Base-by-base conservation (phyloP, 2,329 filamentous ascomycete species). In the Ophiostoma sp. region DNA sequence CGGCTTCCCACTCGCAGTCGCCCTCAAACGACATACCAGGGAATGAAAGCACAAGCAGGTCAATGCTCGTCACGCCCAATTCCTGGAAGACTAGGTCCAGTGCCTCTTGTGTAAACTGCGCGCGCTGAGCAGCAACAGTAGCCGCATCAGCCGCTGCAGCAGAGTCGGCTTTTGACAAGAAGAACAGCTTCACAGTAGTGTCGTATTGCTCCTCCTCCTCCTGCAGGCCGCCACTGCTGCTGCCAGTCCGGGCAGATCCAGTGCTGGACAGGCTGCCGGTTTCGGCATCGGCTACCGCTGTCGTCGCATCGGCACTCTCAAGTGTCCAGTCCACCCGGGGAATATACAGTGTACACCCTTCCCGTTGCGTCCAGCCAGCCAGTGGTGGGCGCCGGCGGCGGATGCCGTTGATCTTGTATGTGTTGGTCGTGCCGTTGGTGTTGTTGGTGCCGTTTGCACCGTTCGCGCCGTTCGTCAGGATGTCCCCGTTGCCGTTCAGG, bases 171-270 rank as follows among this genome's bases (percentile, higher is more conserved):
- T 11, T 65, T 65, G 65, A 39, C 36, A 98, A 85, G 79, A 95
- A 96, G 83, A 99, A 99, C 31, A 99, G 81, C 81, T 99, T 99
- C 72, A 95, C 90, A 0, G 94, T 97, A 76, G 97, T 93, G 77
- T 97, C 93, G 82, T 99, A 99, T 75, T 93, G 89, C 71, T 86
- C 84, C 35, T 90, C 84, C 75, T 96, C 93, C 77, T 99, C 95
- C 41, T 87, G 84, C 65, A 99, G 83, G 15, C 68, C 67, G 33
- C 70, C 68, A 41, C 68, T 70, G 71, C 71, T 67, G 70, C 64
- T 68, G 33, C 66, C 68, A 20, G 52, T 62, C 60, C 54, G 23
- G 4, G 57, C 20, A 20, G 48, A 60, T 5, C 60, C 54, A 41
- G 41, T 64, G 68, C 70, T 70, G 8, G 33, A n/a, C 23, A 57